Percentiles rank a stretch among this genome's conserved stretches.
Evolutionary conservation across 805 yeast species (phyloP).

Genomic region (Metschnikowia chrysomelidarum): DNA sequence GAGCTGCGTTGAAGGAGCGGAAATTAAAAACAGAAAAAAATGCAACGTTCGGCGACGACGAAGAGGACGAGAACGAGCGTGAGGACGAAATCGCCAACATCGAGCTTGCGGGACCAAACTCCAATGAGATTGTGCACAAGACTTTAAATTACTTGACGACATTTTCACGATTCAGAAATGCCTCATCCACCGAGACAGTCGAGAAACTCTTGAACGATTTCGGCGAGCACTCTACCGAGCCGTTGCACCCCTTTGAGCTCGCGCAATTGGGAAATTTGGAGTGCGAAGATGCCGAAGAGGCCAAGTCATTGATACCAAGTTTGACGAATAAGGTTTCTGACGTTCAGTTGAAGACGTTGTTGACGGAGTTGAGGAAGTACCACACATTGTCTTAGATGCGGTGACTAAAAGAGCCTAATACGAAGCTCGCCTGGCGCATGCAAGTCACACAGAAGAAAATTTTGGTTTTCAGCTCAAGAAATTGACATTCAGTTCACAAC

Average conservation of each 20-base stretch:
- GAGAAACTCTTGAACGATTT: constrained; percentile 82
- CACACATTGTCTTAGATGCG: constrained; percentile 40
- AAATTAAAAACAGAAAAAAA: constrained; percentile 37
- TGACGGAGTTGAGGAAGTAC: constrained; percentile 77
- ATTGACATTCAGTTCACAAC: too few species aligned
- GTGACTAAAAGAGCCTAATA: too few species aligned
- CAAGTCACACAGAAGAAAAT: too few species aligned
- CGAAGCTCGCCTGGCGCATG: too few species aligned
- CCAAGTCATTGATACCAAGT: constrained; percentile 90
- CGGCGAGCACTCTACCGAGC: constrained; percentile 42
- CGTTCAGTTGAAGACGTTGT: constrained; percentile 79
- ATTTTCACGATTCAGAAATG: constrained; percentile 88
- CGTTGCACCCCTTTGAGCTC: constrained; percentile 90
- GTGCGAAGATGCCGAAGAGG: constrained; percentile 97
- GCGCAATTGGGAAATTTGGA: constrained; percentile 89
- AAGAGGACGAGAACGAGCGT: constrained; percentile 39
- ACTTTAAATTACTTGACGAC: constrained; percentile 82
- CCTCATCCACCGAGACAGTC: constrained; percentile 90
- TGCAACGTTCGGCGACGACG: constrained; percentile 23
- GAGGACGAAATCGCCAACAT: constrained; percentile 47
- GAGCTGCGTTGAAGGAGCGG: constrained; percentile 80
- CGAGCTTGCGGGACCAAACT: constrained; percentile 63
- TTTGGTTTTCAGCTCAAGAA: too few species aligned
- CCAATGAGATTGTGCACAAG: constrained; percentile 86
- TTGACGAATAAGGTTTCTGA: constrained; percentile 77